These are phyloP conservation scores for Pythium pectinolyticum DNA, from an alignment of 352 stramenopile genomes.

Conservation along the genomic window DNA sequence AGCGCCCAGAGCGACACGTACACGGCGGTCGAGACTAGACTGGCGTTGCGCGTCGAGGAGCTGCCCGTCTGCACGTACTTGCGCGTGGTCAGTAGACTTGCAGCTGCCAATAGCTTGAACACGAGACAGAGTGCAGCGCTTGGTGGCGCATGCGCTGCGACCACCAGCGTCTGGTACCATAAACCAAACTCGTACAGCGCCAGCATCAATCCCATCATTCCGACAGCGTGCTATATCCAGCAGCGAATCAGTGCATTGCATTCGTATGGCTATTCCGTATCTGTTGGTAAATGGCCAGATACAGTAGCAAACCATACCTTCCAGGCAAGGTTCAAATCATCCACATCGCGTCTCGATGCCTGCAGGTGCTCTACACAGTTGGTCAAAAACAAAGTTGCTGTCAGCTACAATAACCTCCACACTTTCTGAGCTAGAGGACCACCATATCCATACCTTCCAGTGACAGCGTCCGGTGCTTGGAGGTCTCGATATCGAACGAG, in stretches of 20 bases:
- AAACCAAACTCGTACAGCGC: conserved; percentile 43
- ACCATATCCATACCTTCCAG: conserved; percentile 26
- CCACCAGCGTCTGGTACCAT: conserved; percentile 35
- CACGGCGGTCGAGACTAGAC: conserved; percentile 36
- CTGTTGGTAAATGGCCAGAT: too few species aligned
- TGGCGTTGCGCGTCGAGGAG: conserved; percentile 22
- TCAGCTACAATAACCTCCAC: background rate
- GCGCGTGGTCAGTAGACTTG: conserved; percentile 38
- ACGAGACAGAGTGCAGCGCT: conserved; percentile 31
- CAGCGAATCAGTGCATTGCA: background rate
- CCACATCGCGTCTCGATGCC: conserved; percentile 37
- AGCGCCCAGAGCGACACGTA: conserved; percentile 45
- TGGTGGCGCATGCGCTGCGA: background rate
- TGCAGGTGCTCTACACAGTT: conserved; percentile 40
- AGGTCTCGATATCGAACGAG: conserved; percentile 44
- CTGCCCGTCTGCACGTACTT: conserved; percentile 36
- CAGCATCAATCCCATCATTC: conserved; percentile 40
- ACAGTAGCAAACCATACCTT: conserved; percentile 5
- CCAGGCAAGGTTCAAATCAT: conserved; percentile 23
- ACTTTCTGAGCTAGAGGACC: background rate
- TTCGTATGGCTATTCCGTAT: too few species aligned
- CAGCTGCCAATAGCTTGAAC: conserved; percentile 44
- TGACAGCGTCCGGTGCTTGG: conserved; percentile 32
- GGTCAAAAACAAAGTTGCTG: too few species aligned
- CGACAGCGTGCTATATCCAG: conserved; percentile 33